Base-by-base conservation (phyloP, 768 basidiomycete genomes). In the Sarcomyxa edulis region DNA sequence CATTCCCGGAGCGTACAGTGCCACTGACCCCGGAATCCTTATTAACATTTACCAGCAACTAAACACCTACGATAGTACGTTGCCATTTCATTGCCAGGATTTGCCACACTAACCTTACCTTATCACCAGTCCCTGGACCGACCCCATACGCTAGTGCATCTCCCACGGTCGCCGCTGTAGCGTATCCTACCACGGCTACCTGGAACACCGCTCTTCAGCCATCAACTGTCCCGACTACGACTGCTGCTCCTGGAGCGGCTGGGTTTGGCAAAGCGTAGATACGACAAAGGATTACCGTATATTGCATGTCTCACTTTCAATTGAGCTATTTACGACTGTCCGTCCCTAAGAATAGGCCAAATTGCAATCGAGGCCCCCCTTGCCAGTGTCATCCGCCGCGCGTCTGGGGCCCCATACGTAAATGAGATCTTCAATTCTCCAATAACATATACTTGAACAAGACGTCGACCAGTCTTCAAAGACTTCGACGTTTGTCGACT, bases 121-220 rank as follows among this genome's bases (percentile, higher is more conserved):
- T 18, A 37, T 35, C 14, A 9, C 15, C 34, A 69, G 68, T 74
- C 45, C 72, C 71, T 25, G 72, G 72, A 37, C 72, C 72, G 3
- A 52, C 62, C 11, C 66, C 69, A 1, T 72, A 68, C 48, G 66
- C 58, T 20, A 56, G 57, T 15, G 41, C 66, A 14, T 60, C 61
- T 12, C 57, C 68, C 5, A 37, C 68, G 5, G 58, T 69, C 19
- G 72, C 66, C 9, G 58, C 57, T 14, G 70, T 69, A 16, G 40
- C 66, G 3, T 74, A 50, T 44, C 68, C 70, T 10, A 66, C 66
- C 3, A 67, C 69, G 18, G 69, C 71, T 11, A 72, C 70, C 12
- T 73, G 69, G 69, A 68, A 69, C 55, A 72, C 71, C 8, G 64
- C 65, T 3, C 52, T 57, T 8, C 71, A 72, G 48, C 71, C 73